Base-by-base conservation (phyloP, 768 basidiomycete species). In the Psilocybe sp. region DNA sequence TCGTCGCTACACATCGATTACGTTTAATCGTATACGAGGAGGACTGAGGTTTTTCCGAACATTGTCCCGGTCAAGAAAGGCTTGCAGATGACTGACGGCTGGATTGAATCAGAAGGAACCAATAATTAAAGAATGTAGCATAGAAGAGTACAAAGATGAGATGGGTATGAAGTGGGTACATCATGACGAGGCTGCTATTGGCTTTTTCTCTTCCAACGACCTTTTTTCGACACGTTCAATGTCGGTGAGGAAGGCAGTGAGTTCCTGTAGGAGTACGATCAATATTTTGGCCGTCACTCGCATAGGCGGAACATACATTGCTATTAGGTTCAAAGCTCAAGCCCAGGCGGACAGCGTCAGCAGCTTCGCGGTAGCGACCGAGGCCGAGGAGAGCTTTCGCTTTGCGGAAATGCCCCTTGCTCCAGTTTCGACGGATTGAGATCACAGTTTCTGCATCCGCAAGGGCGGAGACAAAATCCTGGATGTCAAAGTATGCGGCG, bases 351-450 rank as follows among this genome's bases (percentile, higher is more conserved):
- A 96, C 70, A 2, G 94, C 85, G 40, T 92, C 89, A 56, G 81
- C 80, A 8, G 94, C 94, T 38, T 96, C 94, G 38, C 83, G 69
- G 48, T 81, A 68, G 40, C 75, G 69, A 3, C 76, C 77, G 44
- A 99, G 74, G 16, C 80, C 92, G 1, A 89, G 72, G 38, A 99
- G 72, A 0, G 96, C 92, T 64, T 92, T 92, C 2, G 92, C 89
- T 63, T 89, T 94, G 51, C 97, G 79, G 76, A 97, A 97, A 67
- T 98, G 91, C 0, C 94, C 97, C 63, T 98, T 99, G 60, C 89
- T 82, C 95, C 96, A 98, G 40, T 83, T 84, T 49, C 85, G 76
- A 61, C 92, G 89, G 45, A 97, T 71, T 55, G 80, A 69, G 37
- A 97, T 86, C 61, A 98, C 93, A 1, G 85, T 84, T 49, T 98